These are phyloP conservation scores for Trypanosoma conorhini DNA, from an alignment of 208 protist genomes.

Conservation along the genomic window DNA sequence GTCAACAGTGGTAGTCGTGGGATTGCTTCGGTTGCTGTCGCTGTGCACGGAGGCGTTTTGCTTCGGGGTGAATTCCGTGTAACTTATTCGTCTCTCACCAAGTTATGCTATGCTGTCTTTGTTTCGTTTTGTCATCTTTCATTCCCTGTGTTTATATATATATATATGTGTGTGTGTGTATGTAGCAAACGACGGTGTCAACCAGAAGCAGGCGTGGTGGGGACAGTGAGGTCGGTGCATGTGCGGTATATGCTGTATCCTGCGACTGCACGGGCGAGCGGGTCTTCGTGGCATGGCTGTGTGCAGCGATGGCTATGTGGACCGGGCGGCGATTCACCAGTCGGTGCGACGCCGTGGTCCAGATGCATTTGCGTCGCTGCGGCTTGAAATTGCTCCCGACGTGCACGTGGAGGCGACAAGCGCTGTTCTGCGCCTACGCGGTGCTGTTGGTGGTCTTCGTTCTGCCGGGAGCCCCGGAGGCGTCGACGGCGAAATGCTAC, in stretches of 20 bases:
- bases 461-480: not conserved
- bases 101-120: constrained; percentile 34
- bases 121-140: not conserved
- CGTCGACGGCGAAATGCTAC: constrained; percentile 27
- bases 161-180: not conserved
- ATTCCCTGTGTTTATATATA: not conserved
- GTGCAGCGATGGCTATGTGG: constrained; percentile 6
- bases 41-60: constrained; percentile 62
- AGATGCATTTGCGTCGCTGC: constrained; percentile 11
- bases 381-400: not conserved
- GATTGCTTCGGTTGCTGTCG: constrained; percentile 35
- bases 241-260: constrained; percentile 35
- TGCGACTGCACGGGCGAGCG: not conserved
- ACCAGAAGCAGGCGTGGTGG: not conserved
- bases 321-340: not conserved
- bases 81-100: constrained; percentile 71
- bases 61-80: no score
- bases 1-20: constrained; percentile 57
- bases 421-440: constrained; percentile 68
- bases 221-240: constrained; percentile 7
- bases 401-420: constrained; percentile 47
- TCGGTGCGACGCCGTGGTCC: constrained; percentile 24
- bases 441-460: constrained; percentile 21
- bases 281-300: not conserved
- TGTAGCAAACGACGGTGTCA: not conserved